Percentiles rank a stretch among this genome's conserved stretches.
Conservation (phyloP, 257 asterid genomes). For the Nicotiana attenuata region DNA sequence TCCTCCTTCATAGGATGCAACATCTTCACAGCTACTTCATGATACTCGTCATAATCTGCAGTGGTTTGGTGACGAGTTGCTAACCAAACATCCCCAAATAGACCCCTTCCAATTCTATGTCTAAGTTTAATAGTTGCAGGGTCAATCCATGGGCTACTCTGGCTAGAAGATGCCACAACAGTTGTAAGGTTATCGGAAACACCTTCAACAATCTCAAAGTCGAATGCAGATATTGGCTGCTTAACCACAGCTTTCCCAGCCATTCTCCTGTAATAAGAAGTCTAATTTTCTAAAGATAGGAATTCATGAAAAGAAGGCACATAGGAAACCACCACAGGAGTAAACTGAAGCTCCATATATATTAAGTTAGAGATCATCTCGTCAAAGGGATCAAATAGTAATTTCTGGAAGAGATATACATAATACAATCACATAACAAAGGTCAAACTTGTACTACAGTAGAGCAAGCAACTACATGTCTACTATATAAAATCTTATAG, state of each 20-base stretch:
- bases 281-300: not conserved
- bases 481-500: not conserved
- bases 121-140: constrained; percentile 68
- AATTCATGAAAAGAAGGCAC: not conserved
- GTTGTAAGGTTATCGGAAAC: constrained; percentile 40
- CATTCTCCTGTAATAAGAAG: constrained; percentile 35
- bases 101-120: constrained; percentile 81
- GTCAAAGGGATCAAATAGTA: not conserved
- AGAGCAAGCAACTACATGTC: not conserved
- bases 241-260: constrained; percentile 54
- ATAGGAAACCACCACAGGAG: not conserved
- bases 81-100: constrained; percentile 85
- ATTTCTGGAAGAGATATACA: not conserved
- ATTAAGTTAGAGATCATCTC: not conserved
- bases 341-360: not conserved
- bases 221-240: constrained; percentile 41
- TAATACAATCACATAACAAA: not conserved
- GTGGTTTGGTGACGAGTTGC: constrained; percentile 63
- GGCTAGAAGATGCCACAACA: constrained; percentile 35
- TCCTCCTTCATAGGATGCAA: constrained; percentile 69
- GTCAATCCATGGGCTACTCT: constrained; percentile 54
- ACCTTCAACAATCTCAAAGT: constrained; percentile 71
- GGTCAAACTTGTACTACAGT: not conserved
- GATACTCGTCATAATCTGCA: constrained; percentile 57
- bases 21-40: constrained; percentile 82